These are phyloP conservation scores for Pichia sp. DNA, from an alignment of 1,139 yeast genomes.

Conservation along the genomic window DNA sequence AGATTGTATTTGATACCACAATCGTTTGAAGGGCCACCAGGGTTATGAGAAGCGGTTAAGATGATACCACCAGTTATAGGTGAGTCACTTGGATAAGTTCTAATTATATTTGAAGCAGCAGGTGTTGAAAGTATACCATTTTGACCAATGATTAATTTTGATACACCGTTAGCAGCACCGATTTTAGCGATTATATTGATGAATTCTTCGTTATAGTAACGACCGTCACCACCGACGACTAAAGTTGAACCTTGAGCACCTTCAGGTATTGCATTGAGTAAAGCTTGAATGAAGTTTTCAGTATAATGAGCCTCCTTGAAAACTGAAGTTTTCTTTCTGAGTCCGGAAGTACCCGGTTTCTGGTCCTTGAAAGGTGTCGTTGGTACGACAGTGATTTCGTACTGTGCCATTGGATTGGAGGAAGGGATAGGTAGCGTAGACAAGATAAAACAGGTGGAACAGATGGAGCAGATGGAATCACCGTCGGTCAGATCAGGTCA, in stretches of 20 bases:
- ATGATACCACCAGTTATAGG: conserved; percentile 89
- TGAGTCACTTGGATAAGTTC: conserved; percentile 40
- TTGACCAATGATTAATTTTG: conserved; percentile 79
- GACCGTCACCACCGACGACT: conserved; percentile 96
- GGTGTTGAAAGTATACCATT: conserved; percentile 89
- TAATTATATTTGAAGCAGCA: conserved; percentile 87
- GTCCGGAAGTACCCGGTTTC: conserved; percentile 97
- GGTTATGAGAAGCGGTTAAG: conserved; percentile 94
- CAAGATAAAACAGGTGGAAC: not conserved
- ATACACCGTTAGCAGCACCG: conserved; percentile 87
- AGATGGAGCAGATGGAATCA: not conserved
- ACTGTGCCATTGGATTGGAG: conserved; percentile 7
- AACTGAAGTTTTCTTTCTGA: conserved; percentile 82
- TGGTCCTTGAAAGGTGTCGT: conserved; percentile 87
- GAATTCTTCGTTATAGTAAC: conserved; percentile 79
- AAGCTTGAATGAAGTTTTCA: conserved; percentile 88
- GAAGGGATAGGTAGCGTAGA: not conserved
- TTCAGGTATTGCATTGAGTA: conserved; percentile 83
- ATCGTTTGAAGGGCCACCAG: conserved; percentile 95
- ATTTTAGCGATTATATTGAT: conserved; percentile 76
- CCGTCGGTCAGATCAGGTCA: no score
- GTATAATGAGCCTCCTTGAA: conserved; percentile 79
- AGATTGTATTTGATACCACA: conserved; percentile 94
- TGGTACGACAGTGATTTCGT: conserved; percentile 25
- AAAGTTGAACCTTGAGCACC: conserved; percentile 68